phyloP scores from a whole-genome alignment of 2,329 filamentous ascomycete species.

The Cladophialophora bantiana region DNA sequence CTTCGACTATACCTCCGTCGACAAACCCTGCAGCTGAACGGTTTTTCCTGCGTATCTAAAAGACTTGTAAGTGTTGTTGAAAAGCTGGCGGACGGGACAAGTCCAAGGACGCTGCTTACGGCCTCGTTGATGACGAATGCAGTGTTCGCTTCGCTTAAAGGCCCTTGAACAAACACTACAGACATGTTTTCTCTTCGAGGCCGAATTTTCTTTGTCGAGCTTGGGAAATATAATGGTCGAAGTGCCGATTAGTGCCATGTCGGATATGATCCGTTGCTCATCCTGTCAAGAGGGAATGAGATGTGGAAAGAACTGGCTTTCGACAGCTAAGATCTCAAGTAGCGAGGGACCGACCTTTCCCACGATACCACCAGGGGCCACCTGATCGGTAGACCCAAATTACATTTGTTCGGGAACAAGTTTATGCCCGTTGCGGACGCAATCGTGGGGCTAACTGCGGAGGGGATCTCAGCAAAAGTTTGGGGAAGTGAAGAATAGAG shows the following conservation, averaged over 20 bases:
- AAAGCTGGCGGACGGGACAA: neutral
- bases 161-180: conserved; percentile 44
- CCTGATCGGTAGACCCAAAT: conserved; percentile 15
- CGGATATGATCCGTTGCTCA: conserved; percentile 8
- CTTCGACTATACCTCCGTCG: conserved; percentile 46
- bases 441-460: conserved; percentile 28
- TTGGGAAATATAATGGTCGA: conserved; percentile 33
- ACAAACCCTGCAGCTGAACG: conserved; percentile 46
- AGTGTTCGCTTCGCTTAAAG: conserved; percentile 48
- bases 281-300: neutral
- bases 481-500: neutral
- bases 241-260: conserved; percentile 30
- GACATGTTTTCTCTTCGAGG: conserved; percentile 36
- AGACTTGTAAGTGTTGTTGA: conserved; percentile 13
- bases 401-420: neutral
- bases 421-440: neutral
- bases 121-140: conserved; percentile 46
- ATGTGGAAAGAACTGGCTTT: conserved; percentile 5
- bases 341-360: neutral
- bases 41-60: conserved; percentile 45
- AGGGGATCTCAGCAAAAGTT: conserved; percentile 15
- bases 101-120: conserved; percentile 36
- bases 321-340: conserved; percentile 10
- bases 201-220: conserved; percentile 29
- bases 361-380: conserved; percentile 4